phyloP scores from a whole-genome alignment of 1,284 basidiomycete species.

The Schizophyllum commune region DNA sequence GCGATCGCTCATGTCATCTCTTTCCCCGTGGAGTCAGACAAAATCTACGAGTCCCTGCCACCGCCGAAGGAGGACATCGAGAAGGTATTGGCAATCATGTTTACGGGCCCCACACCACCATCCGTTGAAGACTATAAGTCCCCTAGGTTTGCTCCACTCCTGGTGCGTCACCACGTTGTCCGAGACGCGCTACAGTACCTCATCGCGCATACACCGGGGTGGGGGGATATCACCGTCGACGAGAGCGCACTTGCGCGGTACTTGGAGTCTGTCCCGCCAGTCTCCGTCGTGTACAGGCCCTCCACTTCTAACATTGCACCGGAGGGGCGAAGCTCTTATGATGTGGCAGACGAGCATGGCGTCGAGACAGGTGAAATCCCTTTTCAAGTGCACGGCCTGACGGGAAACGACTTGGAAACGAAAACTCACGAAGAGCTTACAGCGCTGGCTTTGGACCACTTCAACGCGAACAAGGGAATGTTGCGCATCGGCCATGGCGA shows the following conservation, averaged over 20 bases:
- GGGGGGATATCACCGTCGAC: conserved; percentile 19
- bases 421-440: conserved; percentile 15
- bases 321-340: conserved; percentile 13
- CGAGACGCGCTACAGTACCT: conserved; percentile 20
- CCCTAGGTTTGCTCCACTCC: conserved; percentile 12
- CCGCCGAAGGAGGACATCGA: conserved; percentile 15
- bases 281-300: conserved; percentile 7
- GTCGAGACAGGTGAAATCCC: conserved; percentile 18
- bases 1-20: neutral
- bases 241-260: conserved; percentile 12
- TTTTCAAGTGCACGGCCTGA: conserved; percentile 22
- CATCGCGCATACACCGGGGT: conserved; percentile 22
- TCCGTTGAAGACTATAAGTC: conserved; percentile 15
- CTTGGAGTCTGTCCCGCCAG: neutral
- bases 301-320: conserved; percentile 13
- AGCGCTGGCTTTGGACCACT: conserved; percentile 15
- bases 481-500: conserved; percentile 16
- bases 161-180: conserved; percentile 18
- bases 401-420: conserved; percentile 14
- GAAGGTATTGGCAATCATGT: conserved; percentile 18
- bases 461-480: conserved; percentile 14
- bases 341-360: conserved; percentile 19
- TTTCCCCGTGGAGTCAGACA: neutral
- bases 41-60: conserved; percentile 17
- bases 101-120: conserved; percentile 18